A percentile compares a stretch with the other conserved stretches of the same genome.
Conservation (phyloP, 2,329 filamentous ascomycete species). For the Fusarium transvaalense region DNA sequence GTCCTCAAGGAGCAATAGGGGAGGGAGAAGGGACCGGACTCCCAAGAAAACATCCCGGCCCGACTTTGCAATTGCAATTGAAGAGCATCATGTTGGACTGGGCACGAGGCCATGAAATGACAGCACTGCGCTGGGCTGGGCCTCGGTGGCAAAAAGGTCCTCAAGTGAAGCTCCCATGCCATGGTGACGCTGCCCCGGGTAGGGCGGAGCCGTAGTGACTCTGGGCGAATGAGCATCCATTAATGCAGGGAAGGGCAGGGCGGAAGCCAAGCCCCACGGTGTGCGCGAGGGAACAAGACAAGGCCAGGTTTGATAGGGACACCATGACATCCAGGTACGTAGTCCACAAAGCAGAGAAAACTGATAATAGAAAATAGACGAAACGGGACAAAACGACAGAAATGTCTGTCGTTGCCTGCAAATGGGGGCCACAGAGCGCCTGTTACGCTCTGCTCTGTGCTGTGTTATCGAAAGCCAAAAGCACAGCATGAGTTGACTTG, state of each 20-base stretch:
- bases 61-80: conserved; percentile 14
- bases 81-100: conserved; percentile 21
- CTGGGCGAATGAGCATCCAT: conserved; percentile 35
- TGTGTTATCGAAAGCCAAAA: conserved; percentile 1
- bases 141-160: conserved; percentile 33
- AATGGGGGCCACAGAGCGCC: conserved; percentile 34
- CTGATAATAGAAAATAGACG: conserved; percentile 31
- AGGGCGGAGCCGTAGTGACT: conserved; percentile 36
- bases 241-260: conserved; percentile 35
- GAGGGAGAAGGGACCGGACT: conserved; percentile 32
- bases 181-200: conserved; percentile 33
- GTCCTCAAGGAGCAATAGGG: conserved; percentile 14
- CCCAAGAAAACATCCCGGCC: conserved; percentile 30
- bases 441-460: conserved; percentile 17
- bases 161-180: conserved; percentile 37
- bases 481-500: conserved; percentile 13
- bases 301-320: conserved; percentile 14
- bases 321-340: neutral
- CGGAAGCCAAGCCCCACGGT: conserved; percentile 41
- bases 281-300: conserved; percentile 35
- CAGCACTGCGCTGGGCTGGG: conserved; percentile 23
- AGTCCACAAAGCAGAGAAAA: neutral
- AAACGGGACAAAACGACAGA: conserved; percentile 20
- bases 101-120: conserved; percentile 27
- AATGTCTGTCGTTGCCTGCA: conserved; percentile 35